Base-by-base conservation (phyloP, 1,139 yeast species). In the Protomyces inundatus region DNA sequence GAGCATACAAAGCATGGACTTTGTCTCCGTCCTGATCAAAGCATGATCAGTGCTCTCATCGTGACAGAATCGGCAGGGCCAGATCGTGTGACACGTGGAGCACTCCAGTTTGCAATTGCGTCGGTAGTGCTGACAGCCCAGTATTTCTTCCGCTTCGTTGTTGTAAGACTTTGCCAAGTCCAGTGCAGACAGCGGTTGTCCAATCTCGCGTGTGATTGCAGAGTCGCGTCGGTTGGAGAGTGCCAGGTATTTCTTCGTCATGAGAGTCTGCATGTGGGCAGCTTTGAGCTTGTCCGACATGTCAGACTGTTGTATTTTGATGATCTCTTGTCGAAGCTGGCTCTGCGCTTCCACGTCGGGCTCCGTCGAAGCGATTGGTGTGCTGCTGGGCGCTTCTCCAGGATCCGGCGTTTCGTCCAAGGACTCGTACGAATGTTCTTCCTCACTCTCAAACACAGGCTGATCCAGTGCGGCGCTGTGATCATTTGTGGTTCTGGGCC, bases 31-130 rank as follows among this genome's bases (percentile, higher is more conserved):
- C 55, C 96, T 78, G n/a, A 81, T 78, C 69, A 90, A 77, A 67
- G 80, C 81, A 73, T 90, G 98, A 37, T 76, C 72, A n/a, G 77
- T 72, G 35, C 79, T 77, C 34, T 72, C 80, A 23, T 79, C 82
- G 74, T 90, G 97, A 72, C 98, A 90, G 70, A 88, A 83, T 14
- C 96, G 81, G 74, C 98, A 90, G 0, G 90, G 77, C 70, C 79
- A 85, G 95, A 96, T 91, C 70, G 80, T 79, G 54, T 77, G 75
- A 72, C 98, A 90, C 0, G 81, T 79, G 6, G 88, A 81, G 72
- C 98, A 90, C 35, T 89, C 95, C 63, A 88, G 75, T 73, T 90
- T 90, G 75, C 96, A 90, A 67, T 86, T 87, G 36, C 95, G 79
- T 71, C 84, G 88, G 75, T 91, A 91, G 75, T 91, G 98, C 33